Evolutionary conservation across 2,329 filamentous ascomycete genomes (phyloP).

Genomic region (Sphaerostilbella broomeana): DNA sequence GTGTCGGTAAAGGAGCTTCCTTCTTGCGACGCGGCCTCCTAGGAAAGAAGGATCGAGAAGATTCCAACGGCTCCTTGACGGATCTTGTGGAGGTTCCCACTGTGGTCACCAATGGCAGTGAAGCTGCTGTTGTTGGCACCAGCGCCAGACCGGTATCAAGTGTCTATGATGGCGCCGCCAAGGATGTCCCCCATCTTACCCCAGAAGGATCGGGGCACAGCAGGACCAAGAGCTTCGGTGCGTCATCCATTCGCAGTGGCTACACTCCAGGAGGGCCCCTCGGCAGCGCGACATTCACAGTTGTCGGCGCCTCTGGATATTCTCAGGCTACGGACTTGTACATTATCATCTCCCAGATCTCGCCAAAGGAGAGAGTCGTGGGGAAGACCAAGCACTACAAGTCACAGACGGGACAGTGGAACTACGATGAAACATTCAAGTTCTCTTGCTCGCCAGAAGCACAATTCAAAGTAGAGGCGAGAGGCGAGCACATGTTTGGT

Average conservation of each 20-base stretch:
- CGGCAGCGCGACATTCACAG: slow-evolving; percentile 72
- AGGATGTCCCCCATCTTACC: slow-evolving; percentile 2
- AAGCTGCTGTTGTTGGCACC: slow-evolving; percentile 20
- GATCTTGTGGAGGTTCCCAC: slow-evolving; percentile 37
- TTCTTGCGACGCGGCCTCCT: slow-evolving; percentile 84
- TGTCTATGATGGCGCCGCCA: slow-evolving; percentile 18
- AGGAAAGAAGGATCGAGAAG: slow-evolving; percentile 60
- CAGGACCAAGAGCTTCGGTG: slow-evolving; percentile 54
- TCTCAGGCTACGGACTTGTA: slow-evolving; percentile 73
- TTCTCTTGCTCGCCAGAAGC: slow-evolving; percentile 71
- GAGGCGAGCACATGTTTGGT: slow-evolving; percentile 78
- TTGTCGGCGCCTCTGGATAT: slow-evolving; percentile 74
- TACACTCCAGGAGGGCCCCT: slow-evolving; percentile 51
- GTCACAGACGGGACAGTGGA: slow-evolving; percentile 55
- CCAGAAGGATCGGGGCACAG: slow-evolving; percentile 29
- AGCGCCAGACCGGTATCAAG: slow-evolving; percentile 38
- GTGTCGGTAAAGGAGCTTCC: slow-evolving; percentile 81
- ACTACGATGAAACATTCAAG: slow-evolving; percentile 74
- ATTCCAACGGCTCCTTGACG: slow-evolving; percentile 39
- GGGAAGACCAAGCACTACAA: slow-evolving; percentile 93
- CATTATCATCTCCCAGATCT: slow-evolving; percentile 61
- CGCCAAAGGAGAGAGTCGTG: slow-evolving; percentile 67
- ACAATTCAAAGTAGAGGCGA: slow-evolving; percentile 79
- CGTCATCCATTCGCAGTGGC: slow-evolving; percentile 60
- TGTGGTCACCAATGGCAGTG: slow-evolving; percentile 26